phyloP scores from a whole-genome alignment of 495 filamentous ascomycete genomes.

The Evernia prunastri region DNA sequence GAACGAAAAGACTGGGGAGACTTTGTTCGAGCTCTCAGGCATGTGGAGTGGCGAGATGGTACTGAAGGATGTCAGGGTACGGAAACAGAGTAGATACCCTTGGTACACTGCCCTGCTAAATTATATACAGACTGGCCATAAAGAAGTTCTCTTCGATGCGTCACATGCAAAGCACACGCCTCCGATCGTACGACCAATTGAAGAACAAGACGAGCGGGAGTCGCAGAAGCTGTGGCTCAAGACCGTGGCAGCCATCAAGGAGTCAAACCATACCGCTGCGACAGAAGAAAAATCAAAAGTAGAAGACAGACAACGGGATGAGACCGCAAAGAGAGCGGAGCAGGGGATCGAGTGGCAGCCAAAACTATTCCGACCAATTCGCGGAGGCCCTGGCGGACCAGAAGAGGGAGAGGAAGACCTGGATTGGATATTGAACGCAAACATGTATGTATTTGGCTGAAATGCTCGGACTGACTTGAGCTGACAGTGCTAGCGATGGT shows the following conservation, averaged over 20 bases:
- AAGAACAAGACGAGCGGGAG: conserved; percentile 86
- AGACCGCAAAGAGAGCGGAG: conserved; percentile 72
- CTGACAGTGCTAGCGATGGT: conserved; percentile 47
- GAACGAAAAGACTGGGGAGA: conserved; percentile 77
- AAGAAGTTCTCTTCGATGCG: conserved; percentile 85
- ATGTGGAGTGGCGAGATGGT: conserved; percentile 93
- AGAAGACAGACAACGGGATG: conserved; percentile 83
- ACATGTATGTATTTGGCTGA: conserved; percentile 55
- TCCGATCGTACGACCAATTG: conserved; percentile 66
- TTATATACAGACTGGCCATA: conserved; percentile 65
- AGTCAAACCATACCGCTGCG: conserved; percentile 77
- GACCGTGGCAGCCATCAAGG: conserved; percentile 72
- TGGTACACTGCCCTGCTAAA: conserved; percentile 1
- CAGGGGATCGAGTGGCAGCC: conserved; percentile 88
- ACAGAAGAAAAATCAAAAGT: conserved; percentile 94
- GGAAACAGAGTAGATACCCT: conserved; percentile 16
- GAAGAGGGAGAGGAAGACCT: conserved; percentile 83
- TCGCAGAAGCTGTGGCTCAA: conserved; percentile 81
- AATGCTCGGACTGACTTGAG: not conserved
- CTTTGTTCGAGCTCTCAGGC: conserved; percentile 83
- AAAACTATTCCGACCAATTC: conserved; percentile 69
- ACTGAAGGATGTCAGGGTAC: conserved; percentile 73
- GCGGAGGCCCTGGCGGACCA: conserved; percentile 61
- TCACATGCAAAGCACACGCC: conserved; percentile 65
- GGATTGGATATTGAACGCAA: conserved; percentile 90